Evolutionary conservation across 2,329 filamentous ascomycete species (phyloP).

Genomic region (Tolypocladium pustulatum): DNA sequence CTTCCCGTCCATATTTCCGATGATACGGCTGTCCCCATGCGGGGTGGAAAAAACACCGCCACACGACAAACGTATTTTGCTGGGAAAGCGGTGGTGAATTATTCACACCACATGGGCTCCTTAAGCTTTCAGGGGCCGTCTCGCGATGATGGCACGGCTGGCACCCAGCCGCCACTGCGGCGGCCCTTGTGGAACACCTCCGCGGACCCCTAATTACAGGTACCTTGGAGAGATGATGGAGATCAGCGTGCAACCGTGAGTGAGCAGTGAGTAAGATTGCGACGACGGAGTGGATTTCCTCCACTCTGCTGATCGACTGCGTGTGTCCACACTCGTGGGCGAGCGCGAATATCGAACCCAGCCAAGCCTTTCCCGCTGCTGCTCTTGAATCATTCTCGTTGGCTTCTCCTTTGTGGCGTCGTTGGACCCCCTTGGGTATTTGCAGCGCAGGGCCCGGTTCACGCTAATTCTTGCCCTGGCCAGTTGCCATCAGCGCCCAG

Average conservation of each 20-base stretch:
- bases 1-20: too few species aligned
- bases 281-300: not conserved
- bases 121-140: not conserved
- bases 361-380: not conserved
- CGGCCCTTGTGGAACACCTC: not conserved
- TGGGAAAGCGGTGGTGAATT: too few species aligned
- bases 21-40: too few species aligned
- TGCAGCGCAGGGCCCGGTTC: not conserved
- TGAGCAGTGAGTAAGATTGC: not conserved
- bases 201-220: too few species aligned
- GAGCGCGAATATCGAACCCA: not conserved
- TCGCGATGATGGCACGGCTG: not conserved
- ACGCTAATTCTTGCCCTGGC: not conserved
- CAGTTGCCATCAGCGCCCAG: not conserved
- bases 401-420: not conserved
- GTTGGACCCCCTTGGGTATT: not conserved
- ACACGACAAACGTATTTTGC: too few species aligned
- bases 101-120: not conserved
- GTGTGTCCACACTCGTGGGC: not conserved
- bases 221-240: not conserved
- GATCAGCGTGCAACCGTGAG: not conserved
- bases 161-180: not conserved
- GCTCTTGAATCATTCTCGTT: not conserved
- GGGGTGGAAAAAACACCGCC: too few species aligned
- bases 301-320: not conserved